Evolutionary conservation across 768 basidiomycete species (phyloP), one percentile per base, ranked within the genome.

Genomic region (Suillus weaverae): DNA sequence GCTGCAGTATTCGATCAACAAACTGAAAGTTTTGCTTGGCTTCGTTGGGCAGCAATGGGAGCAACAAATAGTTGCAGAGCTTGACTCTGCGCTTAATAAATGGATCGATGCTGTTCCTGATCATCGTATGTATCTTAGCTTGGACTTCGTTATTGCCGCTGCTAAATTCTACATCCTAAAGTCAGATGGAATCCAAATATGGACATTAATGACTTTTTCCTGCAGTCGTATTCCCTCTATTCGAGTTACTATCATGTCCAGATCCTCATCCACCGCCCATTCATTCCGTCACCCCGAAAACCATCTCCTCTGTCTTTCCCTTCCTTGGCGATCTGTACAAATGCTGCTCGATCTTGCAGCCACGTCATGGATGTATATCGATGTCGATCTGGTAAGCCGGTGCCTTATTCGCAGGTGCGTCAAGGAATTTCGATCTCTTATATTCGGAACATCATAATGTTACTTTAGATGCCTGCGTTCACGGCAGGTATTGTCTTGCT

Each of bases 261-360:
- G 68, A 93, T 94, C 68, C 79, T 87, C 63, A 85, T 93, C 57
- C 93, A 95, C 73, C 82, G 92, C 50, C 89, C 89, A 4, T 93
- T 91, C 74, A 89, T 95, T 63, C 90, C 90, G 0, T 84, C 84
- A 0, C 84, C 86, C 3, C 78, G 82, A 53, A 86, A 86, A 63
- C 81, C 81, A 0, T 77, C 80, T 0, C 72, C 76, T 2, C 70
- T 85, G 41, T 78, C 81, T 1, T 84, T 88, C 69, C 87, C 78
- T 70, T 89, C 92, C 0, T 79, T 94, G 38, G 90, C 91, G 0
- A 94, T 95, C 61, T 94, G 92, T 73, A 87, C 89, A n/a, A 94
- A 94, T 66, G 88, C 94, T 0, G 90, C 94, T 2, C 81, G 91
- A 9, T 91, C 90, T 1, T 89, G 85, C 64, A 85, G 84, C 44